A percentile compares a stretch with the other conserved stretches of the same genome.
Conservation (phyloP, 805 yeast species). For the Yamadazyma laniorum region DNA sequence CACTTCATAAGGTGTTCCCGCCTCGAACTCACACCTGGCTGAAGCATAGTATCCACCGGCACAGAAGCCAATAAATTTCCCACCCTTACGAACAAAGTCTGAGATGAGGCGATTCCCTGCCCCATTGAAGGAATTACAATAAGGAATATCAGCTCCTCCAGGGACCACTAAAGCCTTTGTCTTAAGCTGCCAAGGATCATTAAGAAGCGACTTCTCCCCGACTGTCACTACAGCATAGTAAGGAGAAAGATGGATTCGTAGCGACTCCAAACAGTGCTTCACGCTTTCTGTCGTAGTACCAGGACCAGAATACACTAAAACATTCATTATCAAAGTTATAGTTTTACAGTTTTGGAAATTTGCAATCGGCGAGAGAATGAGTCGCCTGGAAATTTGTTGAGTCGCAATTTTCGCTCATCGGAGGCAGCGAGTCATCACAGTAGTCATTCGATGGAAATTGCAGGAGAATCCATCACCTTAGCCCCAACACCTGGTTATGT, state of each 20-base stretch:
- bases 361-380: slow-evolving; percentile 4
- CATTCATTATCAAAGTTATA: slow-evolving; percentile 25
- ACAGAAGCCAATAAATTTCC: slow-evolving; percentile 82
- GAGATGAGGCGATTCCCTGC: slow-evolving; percentile 58
- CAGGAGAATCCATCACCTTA: slow-evolving; percentile 20
- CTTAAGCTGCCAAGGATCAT: slow-evolving; percentile 87
- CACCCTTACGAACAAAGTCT: slow-evolving; percentile 74
- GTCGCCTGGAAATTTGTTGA: slow-evolving; percentile 1
- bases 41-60: slow-evolving; percentile 93
- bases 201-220: slow-evolving; percentile 55
- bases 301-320: slow-evolving; percentile 44
- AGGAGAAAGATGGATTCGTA: slow-evolving; percentile 75
- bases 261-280: slow-evolving; percentile 74
- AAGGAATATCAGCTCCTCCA: slow-evolving; percentile 96
- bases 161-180: slow-evolving; percentile 83
- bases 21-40: slow-evolving; percentile 76
- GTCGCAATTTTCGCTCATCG: too few relatives aligned
- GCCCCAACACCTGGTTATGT: slow-evolving; percentile 72
- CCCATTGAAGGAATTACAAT: slow-evolving; percentile 71
- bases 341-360: slow-evolving; percentile 1
- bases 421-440: background rate
- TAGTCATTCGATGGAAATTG: slow-evolving; percentile 12
- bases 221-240: slow-evolving; percentile 81
- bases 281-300: slow-evolving; percentile 90
- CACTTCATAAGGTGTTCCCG: slow-evolving; percentile 76